A percentile compares a stretch with the other conserved stretches of the same genome.
Evolutionary conservation across 306 rosid species (phyloP).

Genomic region (Canavalia gladiata): DNA sequence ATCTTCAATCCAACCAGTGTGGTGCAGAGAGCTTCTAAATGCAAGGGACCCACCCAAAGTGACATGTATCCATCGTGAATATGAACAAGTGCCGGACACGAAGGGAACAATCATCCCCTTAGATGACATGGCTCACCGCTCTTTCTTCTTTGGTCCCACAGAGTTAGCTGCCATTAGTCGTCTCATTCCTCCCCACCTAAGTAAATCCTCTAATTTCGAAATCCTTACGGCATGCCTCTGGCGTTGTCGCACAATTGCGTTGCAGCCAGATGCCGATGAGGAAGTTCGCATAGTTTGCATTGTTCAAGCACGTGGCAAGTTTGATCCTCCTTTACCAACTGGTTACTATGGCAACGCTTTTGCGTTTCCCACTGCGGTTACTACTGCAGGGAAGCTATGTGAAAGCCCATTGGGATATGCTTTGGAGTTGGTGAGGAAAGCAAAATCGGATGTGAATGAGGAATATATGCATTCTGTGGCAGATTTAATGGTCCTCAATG

Average conservation of each 20-base stretch:
- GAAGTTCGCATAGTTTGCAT: constrained; percentile 65
- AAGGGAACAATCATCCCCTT: constrained; percentile 59
- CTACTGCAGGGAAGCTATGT: constrained; percentile 56
- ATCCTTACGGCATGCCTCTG: constrained; percentile 45
- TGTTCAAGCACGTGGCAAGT: constrained; percentile 52
- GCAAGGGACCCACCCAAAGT: constrained; percentile 55
- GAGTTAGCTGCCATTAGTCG: constrained; percentile 60
- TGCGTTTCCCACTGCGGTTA: constrained; percentile 56
- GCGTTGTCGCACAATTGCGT: constrained; percentile 50
- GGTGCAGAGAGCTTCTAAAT: constrained; percentile 56
- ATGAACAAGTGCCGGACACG: constrained; percentile 54
- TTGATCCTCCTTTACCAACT: constrained; percentile 60
- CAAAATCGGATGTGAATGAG: constrained; percentile 57
- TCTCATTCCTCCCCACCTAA: constrained; percentile 44
- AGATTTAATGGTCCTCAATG: constrained; percentile 52
- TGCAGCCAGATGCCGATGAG: constrained; percentile 41
- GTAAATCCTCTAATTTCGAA: constrained; percentile 43
- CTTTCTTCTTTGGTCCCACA: constrained; percentile 60
- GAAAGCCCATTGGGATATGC: constrained; percentile 33
- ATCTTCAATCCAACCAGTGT: constrained; percentile 53
- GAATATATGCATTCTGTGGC: constrained; percentile 73
- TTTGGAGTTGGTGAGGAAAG: constrained; percentile 51
- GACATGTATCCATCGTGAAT: constrained; percentile 47
- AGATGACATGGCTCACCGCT: constrained; percentile 62
- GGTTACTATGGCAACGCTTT: constrained; percentile 74